Base-by-base conservation (phyloP, 495 filamentous ascomycete species). In the Aspergillus sclerotioniger region DNA sequence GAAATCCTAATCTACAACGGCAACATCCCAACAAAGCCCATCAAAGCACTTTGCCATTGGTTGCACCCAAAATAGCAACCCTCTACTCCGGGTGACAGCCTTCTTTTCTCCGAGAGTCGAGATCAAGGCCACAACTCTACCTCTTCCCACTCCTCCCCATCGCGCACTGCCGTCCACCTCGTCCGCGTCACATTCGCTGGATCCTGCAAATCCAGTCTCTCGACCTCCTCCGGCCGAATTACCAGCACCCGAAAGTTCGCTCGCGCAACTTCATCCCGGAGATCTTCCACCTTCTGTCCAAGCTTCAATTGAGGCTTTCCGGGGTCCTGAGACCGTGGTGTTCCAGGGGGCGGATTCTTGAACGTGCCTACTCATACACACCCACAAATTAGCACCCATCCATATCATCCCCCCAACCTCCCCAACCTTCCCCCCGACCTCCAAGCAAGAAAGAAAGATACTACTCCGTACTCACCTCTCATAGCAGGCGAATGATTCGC, bases 191-290 rank as follows among this genome's bases (percentile, higher is more conserved):
- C 76, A 66, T 80, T 82, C 45, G 80, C 80, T 25, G 84, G 81
- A 64, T 93, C 84, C 50, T 76, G 80, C 54, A 97, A 64, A 67
- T 96, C 90, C 20, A 87, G 61, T 61, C 82, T 79, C 66, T 98
- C 94, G 0, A 97, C 84, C 67, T 89, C 84, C 29, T 89, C 81
- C 1, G 93, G 92, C 53, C 81, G 80, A 58, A 98, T 87, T 10
- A 96, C 84, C 19, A 93, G 85, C 3, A 97, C 88, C 16, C 94
- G 76, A 69, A 96, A 96, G 66, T 98, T 92, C 58, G 62, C 72
- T 57, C 92, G 77, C 10, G 91, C 90, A 50, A 87, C 69, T 3
- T 69, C 64, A 64, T 92, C 87, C 41, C 89, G 67, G 31, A 92
- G 70, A 66, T 90, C 85, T 19, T 76, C 73, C 3, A 94, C 84